Percentiles rank a stretch among this genome's conserved stretches.
phyloP scores from a whole-genome alignment of 177 flowering plant genomes.

The Tripterygium wilfordii region DNA sequence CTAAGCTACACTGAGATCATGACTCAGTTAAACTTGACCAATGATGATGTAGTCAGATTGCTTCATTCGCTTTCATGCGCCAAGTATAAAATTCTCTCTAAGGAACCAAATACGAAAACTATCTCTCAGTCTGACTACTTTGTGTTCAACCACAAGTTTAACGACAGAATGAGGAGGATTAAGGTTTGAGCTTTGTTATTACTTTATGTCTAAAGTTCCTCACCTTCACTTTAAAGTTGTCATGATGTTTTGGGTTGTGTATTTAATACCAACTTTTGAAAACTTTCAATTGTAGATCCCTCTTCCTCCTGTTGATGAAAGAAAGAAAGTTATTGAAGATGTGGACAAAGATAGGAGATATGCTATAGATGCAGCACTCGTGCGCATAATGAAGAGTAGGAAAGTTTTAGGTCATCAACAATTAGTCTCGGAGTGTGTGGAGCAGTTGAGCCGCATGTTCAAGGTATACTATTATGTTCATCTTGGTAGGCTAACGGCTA shows the following conservation, averaged over 20 bases:
- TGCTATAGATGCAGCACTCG: slow-evolving; percentile 49
- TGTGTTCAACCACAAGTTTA: slow-evolving; percentile 57
- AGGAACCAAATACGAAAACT: slow-evolving; percentile 41
- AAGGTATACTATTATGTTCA: slow-evolving; percentile 28
- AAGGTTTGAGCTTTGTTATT: slow-evolving; percentile 24
- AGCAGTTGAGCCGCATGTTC: no score
- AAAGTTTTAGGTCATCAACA: slow-evolving; percentile 45
- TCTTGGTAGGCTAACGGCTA: no score
- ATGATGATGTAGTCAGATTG: slow-evolving; percentile 44
- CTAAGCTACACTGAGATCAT: slow-evolving; percentile 45
- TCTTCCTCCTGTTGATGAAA: slow-evolving; percentile 46
- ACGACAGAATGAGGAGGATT: slow-evolving; percentile 61
- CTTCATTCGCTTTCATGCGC: slow-evolving; percentile 64
- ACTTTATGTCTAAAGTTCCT: background rate
- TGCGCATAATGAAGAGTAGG: slow-evolving; percentile 52
- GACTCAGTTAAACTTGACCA: slow-evolving; percentile 35
- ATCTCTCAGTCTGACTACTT: slow-evolving; percentile 43
- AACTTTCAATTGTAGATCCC: slow-evolving; percentile 24
- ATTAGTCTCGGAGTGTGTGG: slow-evolving; percentile 42
- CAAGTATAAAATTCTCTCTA: slow-evolving; percentile 47
- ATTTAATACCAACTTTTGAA: background rate
- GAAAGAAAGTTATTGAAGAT: slow-evolving; percentile 42
- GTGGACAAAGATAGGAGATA: slow-evolving; percentile 43
- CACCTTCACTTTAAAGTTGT: background rate
- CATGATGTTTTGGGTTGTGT: no score